These are phyloP conservation scores for Coniochaeta sp. DNA, from an alignment of 2,329 filamentous ascomycete species.

Conservation along the genomic window DNA sequence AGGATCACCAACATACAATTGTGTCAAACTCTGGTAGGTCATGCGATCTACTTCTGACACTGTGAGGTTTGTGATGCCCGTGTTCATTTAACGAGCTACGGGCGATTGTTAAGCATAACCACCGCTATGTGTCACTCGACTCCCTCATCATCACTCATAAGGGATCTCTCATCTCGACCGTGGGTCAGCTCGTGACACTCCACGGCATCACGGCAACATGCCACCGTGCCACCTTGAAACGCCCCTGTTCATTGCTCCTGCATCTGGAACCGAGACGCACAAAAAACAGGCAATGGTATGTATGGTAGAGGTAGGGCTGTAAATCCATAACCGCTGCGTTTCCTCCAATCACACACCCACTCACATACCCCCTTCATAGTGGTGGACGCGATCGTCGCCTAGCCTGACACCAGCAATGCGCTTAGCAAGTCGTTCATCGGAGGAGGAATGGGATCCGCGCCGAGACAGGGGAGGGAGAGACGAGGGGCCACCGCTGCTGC, in stretches of 20 bases:
- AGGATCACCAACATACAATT: no score
- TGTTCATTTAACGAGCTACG: not conserved
- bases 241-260: not conserved
- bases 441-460: constrained; percentile 20
- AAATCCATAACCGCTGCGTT: not conserved
- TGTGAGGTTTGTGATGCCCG: not conserved
- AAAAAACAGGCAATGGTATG: not conserved
- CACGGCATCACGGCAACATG: no score
- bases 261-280: not conserved
- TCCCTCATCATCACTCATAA: not conserved
- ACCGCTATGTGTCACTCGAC: not conserved
- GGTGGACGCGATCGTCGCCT: constrained; percentile 29
- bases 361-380: not conserved
- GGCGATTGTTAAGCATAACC: not conserved
- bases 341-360: not conserved
- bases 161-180: not conserved
- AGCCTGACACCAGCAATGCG: constrained; percentile 60
- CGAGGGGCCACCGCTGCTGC: constrained; percentile 5
- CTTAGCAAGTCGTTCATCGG: constrained; percentile 55
- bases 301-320: no score
- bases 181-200: not conserved
- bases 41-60: not conserved
- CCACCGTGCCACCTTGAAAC: not conserved
- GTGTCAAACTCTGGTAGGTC: no score
- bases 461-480: constrained; percentile 15